Conservation (phyloP, 169 alveolate genomes). For the Theileria parva region DNA sequence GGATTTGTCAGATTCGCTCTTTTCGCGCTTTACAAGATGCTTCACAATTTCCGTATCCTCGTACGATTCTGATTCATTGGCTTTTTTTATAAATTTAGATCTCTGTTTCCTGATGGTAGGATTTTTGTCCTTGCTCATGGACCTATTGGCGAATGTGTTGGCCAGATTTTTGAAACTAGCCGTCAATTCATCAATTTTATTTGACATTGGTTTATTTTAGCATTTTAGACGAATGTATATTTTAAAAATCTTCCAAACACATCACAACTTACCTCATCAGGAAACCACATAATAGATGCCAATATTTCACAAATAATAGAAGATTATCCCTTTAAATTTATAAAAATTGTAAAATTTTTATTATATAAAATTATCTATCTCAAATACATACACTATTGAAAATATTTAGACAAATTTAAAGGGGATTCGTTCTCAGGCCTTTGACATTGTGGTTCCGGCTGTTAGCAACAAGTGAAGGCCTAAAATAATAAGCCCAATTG, state of each 20-base stretch:
- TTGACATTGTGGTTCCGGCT: slow-evolving; percentile 55
- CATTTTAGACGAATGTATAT: not conserved
- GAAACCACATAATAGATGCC: not conserved
- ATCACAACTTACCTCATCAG: not conserved
- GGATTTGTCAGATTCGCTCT: slow-evolving; percentile 74
- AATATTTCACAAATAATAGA: not conserved
- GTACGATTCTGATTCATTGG: slow-evolving; percentile 17
- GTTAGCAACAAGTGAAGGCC: slow-evolving; percentile 43
- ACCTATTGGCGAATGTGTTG: not conserved
- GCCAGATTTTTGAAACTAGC: slow-evolving; percentile 13
- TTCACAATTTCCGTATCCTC: slow-evolving; percentile 54
- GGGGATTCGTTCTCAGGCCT: slow-evolving; percentile 19
- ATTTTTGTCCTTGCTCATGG: slow-evolving; percentile 1
- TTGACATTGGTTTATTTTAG: slow-evolving; percentile 28
- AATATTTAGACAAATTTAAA: not conserved
- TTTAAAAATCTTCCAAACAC: not conserved
- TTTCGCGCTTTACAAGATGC: slow-evolving; percentile 72
- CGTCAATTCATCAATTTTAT: slow-evolving; percentile 22
- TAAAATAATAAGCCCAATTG: slow-evolving; percentile 79
- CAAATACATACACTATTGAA: not conserved
- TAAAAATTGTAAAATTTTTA: not conserved
- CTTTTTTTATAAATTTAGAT: slow-evolving; percentile 19
- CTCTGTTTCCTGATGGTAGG: slow-evolving; percentile 21
- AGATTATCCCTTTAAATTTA: not conserved
- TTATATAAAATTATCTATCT: not conserved